A percentile compares a stretch with the other conserved stretches of the same genome.
These are phyloP conservation scores for Aspergillus arachidicola DNA, from an alignment of 2,329 filamentous ascomycete genomes.

Conservation along the genomic window DNA sequence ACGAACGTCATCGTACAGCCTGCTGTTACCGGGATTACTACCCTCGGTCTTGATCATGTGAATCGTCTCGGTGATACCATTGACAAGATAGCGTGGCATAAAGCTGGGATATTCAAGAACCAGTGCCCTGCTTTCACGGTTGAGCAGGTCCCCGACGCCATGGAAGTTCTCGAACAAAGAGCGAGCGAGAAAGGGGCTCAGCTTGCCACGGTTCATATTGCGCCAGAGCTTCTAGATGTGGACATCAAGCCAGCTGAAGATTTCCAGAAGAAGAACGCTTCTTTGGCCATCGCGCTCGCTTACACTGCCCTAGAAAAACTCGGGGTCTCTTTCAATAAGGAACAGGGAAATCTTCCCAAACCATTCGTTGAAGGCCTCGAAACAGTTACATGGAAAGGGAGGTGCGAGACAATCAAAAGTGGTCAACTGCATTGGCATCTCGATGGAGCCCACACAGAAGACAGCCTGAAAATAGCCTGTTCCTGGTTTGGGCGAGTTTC, in stretches of 20 bases:
- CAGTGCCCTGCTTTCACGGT: conserved; percentile 62
- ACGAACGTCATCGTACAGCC: conserved; percentile 67
- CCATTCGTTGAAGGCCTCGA: conserved; percentile 31
- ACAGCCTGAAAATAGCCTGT: conserved; percentile 42
- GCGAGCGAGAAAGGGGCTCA: conserved; percentile 40
- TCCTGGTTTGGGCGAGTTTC: conserved; percentile 39
- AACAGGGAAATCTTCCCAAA: conserved; percentile 13
- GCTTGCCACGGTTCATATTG: conserved; percentile 22
- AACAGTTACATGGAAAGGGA: conserved; percentile 35
- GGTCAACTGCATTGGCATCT: conserved; percentile 39
- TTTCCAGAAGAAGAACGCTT: conserved; percentile 34
- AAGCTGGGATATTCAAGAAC: conserved; percentile 69
- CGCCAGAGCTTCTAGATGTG: not conserved
- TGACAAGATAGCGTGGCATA: conserved; percentile 72
- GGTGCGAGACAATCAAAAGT: conserved; percentile 35
- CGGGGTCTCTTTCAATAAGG: not conserved
- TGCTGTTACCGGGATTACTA: conserved; percentile 62
- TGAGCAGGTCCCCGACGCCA: conserved; percentile 52
- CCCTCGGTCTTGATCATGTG: conserved; percentile 71
- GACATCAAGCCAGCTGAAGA: not conserved
- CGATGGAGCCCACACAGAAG: conserved; percentile 48
- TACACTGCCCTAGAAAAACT: not conserved
- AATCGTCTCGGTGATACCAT: conserved; percentile 64
- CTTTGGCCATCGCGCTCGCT: conserved; percentile 32
- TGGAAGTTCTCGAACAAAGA: conserved; percentile 51